Base-by-base conservation (phyloP, 1,284 basidiomycete genomes). In the Rhodotorula glutinis region DNA sequence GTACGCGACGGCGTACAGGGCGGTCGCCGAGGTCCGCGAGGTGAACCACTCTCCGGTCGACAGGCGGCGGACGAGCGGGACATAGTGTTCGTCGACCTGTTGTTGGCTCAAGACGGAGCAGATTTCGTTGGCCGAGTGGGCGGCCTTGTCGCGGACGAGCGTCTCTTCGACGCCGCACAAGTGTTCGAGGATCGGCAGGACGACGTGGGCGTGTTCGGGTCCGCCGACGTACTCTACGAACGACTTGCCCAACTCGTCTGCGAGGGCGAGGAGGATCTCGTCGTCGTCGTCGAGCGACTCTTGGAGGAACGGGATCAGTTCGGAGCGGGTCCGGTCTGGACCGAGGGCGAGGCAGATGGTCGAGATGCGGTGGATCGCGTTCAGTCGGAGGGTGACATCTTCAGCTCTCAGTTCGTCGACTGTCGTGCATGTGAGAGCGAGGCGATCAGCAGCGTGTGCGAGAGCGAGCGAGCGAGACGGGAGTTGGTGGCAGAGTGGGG, bases 221-320 rank as follows among this genome's bases (percentile, higher is more conserved):
- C 96, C 96, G 44, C 96, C 96, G 60, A 98, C 86, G 79, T 98
- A 98, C 75, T 98, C 91, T 73, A 93, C 90, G 77, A 89, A 91
- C 44, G 73, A 70, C 85, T 86, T 62, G 23, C 95, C 96, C 29
- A 99, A 83, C 80, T 98, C 96, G 76, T 98, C 95, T 27, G 95
- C 94, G 62, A 99, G 83, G 7, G 95, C 96, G 49, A 99, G 85
- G 47, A 99, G 83, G 40, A 99, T 95, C 79, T 99, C 96, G 79
- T 99, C 96, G 81, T 99, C 96, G 78, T 99, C 96, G 80, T 99
- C 96, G 74, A 98, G 87, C 46, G 93, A 96, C 78, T 99, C 95
- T 82, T 93, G 90, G 66, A 99, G 85, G 83, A 99, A 99, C 1
- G 94, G 92, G 73, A 99, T 87, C 72, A 99, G 86, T 80, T 99